Base-by-base conservation (phyloP, 1,284 basidiomycete genomes). In the Cutaneotrichosporon sp. region DNA sequence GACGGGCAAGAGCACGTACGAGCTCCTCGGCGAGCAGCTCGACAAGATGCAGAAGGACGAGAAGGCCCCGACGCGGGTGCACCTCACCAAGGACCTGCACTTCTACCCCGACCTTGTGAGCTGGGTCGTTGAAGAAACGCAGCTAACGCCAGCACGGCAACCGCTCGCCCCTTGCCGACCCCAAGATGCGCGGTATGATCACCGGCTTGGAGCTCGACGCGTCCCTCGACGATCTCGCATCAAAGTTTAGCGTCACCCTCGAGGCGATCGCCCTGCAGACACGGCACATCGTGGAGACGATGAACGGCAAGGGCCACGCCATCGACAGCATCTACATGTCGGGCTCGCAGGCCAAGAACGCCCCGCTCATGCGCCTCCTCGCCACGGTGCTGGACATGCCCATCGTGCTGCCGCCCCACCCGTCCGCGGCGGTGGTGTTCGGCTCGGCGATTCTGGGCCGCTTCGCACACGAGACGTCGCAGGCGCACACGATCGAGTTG, bases 191-290 rank as follows among this genome's bases (percentile, higher is more conserved):
- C 43, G 95, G 97, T 20, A 90, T 93, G 66, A 87, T 98, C 64
- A 85, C 88, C 49, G 95, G 97, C 18, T 85, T 98, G 54, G 84
- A 88, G 47, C 86, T 98, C 57, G 91, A 95, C 73, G 84, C 85
- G 68, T 84, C 86, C 42, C 82, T 97, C 25, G 78, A 82, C 55
- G 93, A 97, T 77, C 87, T 99, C 49, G 91, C 94, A 6, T 87
- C 88, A 65, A 91, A 91, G 75, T 98, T 97, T 82, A 88, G 92
- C 71, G 86, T 93, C 52, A 91, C 95, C 0, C 87, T 97, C 53
- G 93, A 97, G 70, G 88, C 93, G 11, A 95, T 99, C 78, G 91
- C 93, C 7, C 86, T 98, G 22, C 95, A 98, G 79, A 98, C 94
- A 13, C 84, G 91, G 4, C 95, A 98, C 80, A 98, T 99, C 76